These are phyloP conservation scores for Boletus tomentosulus DNA, from an alignment of 768 basidiomycete genomes.

Conservation along the genomic window DNA sequence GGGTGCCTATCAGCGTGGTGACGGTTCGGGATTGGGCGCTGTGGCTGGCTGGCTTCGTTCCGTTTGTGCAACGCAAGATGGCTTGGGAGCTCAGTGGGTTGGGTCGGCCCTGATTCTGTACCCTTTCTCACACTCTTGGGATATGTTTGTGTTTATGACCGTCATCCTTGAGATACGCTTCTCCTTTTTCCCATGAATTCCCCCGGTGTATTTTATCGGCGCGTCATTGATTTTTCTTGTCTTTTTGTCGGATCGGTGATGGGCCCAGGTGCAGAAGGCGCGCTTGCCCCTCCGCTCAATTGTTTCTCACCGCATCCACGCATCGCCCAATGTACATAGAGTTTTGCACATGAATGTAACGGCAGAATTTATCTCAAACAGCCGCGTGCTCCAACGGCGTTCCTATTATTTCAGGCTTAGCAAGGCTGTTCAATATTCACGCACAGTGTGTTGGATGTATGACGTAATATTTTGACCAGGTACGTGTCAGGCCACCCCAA, in stretches of 20 bases:
- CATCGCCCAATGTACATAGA: neutral
- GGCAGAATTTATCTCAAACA: neutral
- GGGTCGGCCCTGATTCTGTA: conserved; percentile 15
- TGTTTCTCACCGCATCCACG: neutral
- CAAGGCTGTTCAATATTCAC: too few species aligned
- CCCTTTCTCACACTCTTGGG: neutral
- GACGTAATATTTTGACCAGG: too few species aligned
- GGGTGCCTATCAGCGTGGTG: conserved; percentile 26
- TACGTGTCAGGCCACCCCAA: too few species aligned
- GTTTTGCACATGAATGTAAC: neutral
- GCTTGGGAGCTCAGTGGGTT: conserved; percentile 28
- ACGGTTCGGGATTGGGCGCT: conserved; percentile 28
- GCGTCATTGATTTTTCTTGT: neutral
- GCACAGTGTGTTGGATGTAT: too few species aligned
- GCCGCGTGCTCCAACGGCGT: too few species aligned
- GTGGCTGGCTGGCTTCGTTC: conserved; percentile 20
- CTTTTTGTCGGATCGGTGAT: too few species aligned
- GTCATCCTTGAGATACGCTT: neutral
- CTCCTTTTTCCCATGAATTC: neutral
- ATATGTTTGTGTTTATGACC: neutral
- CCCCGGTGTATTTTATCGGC: neutral
- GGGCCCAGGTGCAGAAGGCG: neutral
- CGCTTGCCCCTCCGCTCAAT: neutral
- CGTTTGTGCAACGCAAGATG: conserved; percentile 12
- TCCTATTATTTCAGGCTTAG: too few species aligned